Percentiles rank a stretch among this genome's conserved stretches.
Evolutionary conservation across 805 yeast genomes (phyloP).

Genomic region (Yamadazyma takamatsuzukensis): DNA sequence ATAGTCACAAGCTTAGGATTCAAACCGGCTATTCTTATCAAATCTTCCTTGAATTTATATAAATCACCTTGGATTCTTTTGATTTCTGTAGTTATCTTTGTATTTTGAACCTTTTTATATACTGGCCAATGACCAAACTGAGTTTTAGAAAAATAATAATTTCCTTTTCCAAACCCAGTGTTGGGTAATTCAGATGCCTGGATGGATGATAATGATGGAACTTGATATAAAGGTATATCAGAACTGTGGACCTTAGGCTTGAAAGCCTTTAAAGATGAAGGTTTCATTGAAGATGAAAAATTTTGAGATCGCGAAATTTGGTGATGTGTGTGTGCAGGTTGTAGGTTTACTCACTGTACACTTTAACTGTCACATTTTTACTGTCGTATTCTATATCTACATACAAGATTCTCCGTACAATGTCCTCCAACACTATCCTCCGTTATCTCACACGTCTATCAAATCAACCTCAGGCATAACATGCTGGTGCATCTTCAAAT

Average conservation of each 20-base stretch:
- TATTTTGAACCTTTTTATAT: conserved; percentile 63
- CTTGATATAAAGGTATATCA: conserved; percentile 16
- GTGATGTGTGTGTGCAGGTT: neutral
- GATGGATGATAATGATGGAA: conserved; percentile 28
- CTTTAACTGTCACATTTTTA: too few species aligned
- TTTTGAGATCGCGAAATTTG: neutral
- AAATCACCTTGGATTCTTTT: conserved; percentile 70
- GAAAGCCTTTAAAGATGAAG: conserved; percentile 22
- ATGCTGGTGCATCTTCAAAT: conserved; percentile 6
- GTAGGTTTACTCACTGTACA: too few species aligned
- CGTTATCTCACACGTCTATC: too few species aligned
- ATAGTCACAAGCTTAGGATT: conserved; percentile 33
- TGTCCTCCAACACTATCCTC: too few species aligned
- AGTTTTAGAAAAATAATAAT: conserved; percentile 48
- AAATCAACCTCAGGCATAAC: too few species aligned
- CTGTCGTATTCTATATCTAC: too few species aligned
- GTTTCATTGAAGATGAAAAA: conserved; percentile 19
- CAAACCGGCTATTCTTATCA: conserved; percentile 50
- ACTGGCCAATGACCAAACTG: conserved; percentile 75
- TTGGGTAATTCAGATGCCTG: conserved; percentile 23
- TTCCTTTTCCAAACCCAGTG: conserved; percentile 32
- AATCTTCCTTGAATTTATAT: conserved; percentile 60
- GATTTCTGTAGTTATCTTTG: conserved; percentile 68
- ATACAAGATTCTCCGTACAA: too few species aligned
- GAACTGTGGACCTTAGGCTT: conserved; percentile 14